phyloP scores from a whole-genome alignment of 352 stramenopile species.

The Phytopythium litorale region DNA sequence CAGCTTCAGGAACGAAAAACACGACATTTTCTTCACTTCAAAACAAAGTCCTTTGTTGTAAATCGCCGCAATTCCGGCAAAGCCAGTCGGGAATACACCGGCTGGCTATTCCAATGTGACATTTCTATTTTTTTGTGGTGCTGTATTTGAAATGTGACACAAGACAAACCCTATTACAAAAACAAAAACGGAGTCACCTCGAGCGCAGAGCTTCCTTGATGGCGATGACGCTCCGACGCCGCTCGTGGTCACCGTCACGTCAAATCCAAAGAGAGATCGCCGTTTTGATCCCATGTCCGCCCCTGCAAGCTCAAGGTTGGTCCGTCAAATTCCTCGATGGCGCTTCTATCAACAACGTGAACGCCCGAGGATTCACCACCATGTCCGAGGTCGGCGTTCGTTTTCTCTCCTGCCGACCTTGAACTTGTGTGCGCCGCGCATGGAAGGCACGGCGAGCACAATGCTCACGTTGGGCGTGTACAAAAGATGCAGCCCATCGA shows the following conservation, averaged over 20 bases:
- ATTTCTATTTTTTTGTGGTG: slow-evolving; percentile 3
- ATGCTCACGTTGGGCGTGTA: background rate
- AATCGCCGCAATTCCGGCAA: no score
- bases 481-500: background rate
- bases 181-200: background rate
- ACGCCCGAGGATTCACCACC: background rate
- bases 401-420: background rate
- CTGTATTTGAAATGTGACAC: no score
- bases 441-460: no score
- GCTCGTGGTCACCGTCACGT: background rate
- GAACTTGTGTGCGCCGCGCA: background rate
- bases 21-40: no score
- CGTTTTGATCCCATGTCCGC: background rate
- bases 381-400: background rate
- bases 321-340: background rate
- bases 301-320: background rate
- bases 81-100: no score
- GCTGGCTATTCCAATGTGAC: no score
- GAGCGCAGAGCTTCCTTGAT: no score
- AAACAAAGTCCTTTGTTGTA: no score
- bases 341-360: background rate
- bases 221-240: background rate
- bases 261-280: background rate
- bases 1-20: background rate
- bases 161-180: no score